These are phyloP conservation scores for Collybia nuda DNA, from an alignment of 768 basidiomycete species.

Conservation along the genomic window DNA sequence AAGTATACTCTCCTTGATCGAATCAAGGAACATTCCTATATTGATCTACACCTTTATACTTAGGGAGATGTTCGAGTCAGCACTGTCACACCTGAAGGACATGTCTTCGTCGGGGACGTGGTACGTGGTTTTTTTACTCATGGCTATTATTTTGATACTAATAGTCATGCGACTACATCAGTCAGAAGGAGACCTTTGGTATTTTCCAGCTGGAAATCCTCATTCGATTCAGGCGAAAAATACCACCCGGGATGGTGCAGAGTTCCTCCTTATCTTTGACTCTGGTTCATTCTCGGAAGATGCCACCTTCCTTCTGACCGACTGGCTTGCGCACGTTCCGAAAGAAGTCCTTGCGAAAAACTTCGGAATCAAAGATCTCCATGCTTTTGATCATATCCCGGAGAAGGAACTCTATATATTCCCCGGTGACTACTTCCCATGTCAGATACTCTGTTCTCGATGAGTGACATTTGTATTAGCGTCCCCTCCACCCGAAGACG, in stretches of 20 bases:
- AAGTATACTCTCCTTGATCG: conserved; percentile 22
- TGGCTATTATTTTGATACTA: neutral
- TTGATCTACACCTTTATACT: neutral
- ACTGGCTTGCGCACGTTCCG: conserved; percentile 66
- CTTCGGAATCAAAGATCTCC: conserved; percentile 43
- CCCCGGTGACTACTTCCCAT: conserved; percentile 21
- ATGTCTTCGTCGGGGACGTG: conserved; percentile 52
- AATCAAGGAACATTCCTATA: neutral
- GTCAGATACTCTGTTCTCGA: neutral
- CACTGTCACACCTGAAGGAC: conserved; percentile 51
- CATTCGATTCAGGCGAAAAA: conserved; percentile 58
- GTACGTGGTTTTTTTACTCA: conserved; percentile 28
- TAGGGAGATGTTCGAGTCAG: conserved; percentile 47
- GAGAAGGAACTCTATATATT: conserved; percentile 55
- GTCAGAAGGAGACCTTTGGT: conserved; percentile 51
- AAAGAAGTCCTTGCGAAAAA: conserved; percentile 57
- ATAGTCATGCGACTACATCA: conserved; percentile 1
- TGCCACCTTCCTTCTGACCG: conserved; percentile 58
- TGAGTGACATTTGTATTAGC: conserved; percentile 21
- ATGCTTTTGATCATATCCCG: conserved; percentile 55
- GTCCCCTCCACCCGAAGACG: conserved; percentile 39
- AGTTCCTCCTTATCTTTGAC: conserved; percentile 52
- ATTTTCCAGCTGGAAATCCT: conserved; percentile 55
- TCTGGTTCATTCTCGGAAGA: conserved; percentile 52
- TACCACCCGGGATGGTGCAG: conserved; percentile 42